Evolutionary conservation across 176 grass and related monocot species (phyloP), one percentile per base, ranked within the genome.

Genomic region (Musa schizocarpa): DNA sequence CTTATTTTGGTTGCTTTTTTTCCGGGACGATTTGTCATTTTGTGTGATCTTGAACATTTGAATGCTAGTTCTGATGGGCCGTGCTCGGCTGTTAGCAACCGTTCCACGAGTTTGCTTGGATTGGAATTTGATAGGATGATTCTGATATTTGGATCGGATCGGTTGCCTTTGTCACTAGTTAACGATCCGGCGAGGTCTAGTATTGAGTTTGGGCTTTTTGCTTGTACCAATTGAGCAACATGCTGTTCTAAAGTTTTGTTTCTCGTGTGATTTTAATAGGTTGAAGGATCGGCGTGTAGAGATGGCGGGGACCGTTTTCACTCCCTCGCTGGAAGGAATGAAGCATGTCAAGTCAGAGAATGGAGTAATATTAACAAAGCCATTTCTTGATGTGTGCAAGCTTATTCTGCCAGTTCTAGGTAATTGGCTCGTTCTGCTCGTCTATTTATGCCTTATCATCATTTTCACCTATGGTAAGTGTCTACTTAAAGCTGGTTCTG

Each of bases 321-420:
- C 88, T 77, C 91, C 91, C 66, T 95, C 83, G n/a, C 78, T 99
- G 76, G 88, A 99, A 88, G 86, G 81, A 72, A 99, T 99, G 91
- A 99, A 99, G 83, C 87, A 92, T 83, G 87, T 95, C 65, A 99
- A 89, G 65, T 81, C 83, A 57, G 91, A 92, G 17, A 88, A 82
- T 66, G 87, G 96, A n/a, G 71, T 65, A 59, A 88, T 99, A 64
- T 86, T 95, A 75, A 79, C 85, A 63, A 99, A 99, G 85, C 96
- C 86, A 19, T 99, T 99, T 76, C 91, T 99, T 69, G 91, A 95
- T 69, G 96, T 95, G 19, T 99, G 96, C 96, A 99, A 88, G 54
- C 91, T 88, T 74, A 89, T 99, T 64, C 74, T 99, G 25, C 91
- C 96, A 73, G 88, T 96, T 51, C 80, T 96, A 68, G 89, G 93